Base-by-base conservation (phyloP, 805 yeast species). In the Cyberlindnera mrakii region DNA sequence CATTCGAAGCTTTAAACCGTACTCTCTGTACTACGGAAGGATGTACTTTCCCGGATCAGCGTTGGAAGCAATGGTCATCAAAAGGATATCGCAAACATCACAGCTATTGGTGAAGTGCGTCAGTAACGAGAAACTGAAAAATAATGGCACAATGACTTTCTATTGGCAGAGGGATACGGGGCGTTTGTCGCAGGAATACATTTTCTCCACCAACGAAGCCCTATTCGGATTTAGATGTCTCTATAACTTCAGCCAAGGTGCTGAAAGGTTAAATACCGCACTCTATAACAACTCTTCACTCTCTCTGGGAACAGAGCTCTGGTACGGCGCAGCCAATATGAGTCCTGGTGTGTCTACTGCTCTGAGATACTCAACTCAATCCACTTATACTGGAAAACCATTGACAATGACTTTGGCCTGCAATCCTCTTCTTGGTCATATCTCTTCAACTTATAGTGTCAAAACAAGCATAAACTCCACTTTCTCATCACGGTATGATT, bases 311-410 rank as follows among this genome's bases (percentile, higher is more conserved):
- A 77, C 84, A 9, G 99, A 93, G 64, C 50, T 88, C 4, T 93
- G 96, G 91, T 85, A 84, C 52, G 96, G 96, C 1, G 78, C 88
- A 0, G 62, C 74, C 36, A 82, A 85, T 37, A 82, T 87, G 74
- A 82, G 91, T 46, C 97, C 97, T 0, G 98, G 97, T 0, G 59
- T 90, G 16, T 86, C 96, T 0, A 77, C 95, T 2, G 91, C 95
- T 0, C 60, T 88, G 38, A 66, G 97, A 36, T 91, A 93, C 60
- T 75, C 91, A 1, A 86, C 96, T 0, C 82, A 86, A 48, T 80
- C 96, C 0, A 80, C 93, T 0, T 78, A 85, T 35, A 85, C 96
- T 0, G 95, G 95, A 4, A 84, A 87, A 49, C 99, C 99, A 0
- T 65, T 90, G 49, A 85, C 96, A 0, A 75, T 93, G 73, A 85